Percentiles rank a stretch among this genome's conserved stretches.
Evolutionary conservation across 1,139 yeast genomes (phyloP).

Genomic region (Martiniozyma asiatica): DNA sequence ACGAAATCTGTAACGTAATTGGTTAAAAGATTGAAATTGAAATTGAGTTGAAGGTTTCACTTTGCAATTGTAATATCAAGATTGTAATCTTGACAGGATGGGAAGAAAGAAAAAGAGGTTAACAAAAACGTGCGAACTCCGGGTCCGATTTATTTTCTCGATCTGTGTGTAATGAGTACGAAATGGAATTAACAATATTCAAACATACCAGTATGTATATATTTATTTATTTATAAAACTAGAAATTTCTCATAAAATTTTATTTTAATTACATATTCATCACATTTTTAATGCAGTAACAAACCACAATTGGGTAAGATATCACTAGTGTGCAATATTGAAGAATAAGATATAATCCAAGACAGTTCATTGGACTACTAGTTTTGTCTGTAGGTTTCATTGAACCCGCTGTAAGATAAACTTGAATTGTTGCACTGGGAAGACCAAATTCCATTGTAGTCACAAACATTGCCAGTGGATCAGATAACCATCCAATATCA

Average conservation of each 20-base stretch:
- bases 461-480: slow-evolving; percentile 57
- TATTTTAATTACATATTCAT: slow-evolving; percentile 12
- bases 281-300: slow-evolving; percentile 35
- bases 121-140: too few relatives aligned
- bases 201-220: too few relatives aligned
- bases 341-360: slow-evolving; percentile 58
- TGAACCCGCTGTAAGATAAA: slow-evolving; percentile 74
- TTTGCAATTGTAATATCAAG: not conserved
- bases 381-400: slow-evolving; percentile 50
- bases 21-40: not conserved
- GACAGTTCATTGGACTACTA: slow-evolving; percentile 69
- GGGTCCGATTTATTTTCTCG: too few relatives aligned
- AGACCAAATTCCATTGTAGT: slow-evolving; percentile 65
- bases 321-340: slow-evolving; percentile 55
- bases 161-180: too few relatives aligned
- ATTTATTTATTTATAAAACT: too few relatives aligned
- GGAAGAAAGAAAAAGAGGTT: too few relatives aligned
- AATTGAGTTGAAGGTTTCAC: not conserved
- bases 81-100: too few relatives aligned
- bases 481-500: slow-evolving; percentile 38
- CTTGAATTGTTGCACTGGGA: slow-evolving; percentile 81
- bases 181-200: too few relatives aligned
- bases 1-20: not conserved
- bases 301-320: slow-evolving; percentile 56
- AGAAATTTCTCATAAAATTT: too few relatives aligned